phyloP scores from a whole-genome alignment of 2,329 filamentous ascomycete species.

The Trichophyton verrucosum region DNA sequence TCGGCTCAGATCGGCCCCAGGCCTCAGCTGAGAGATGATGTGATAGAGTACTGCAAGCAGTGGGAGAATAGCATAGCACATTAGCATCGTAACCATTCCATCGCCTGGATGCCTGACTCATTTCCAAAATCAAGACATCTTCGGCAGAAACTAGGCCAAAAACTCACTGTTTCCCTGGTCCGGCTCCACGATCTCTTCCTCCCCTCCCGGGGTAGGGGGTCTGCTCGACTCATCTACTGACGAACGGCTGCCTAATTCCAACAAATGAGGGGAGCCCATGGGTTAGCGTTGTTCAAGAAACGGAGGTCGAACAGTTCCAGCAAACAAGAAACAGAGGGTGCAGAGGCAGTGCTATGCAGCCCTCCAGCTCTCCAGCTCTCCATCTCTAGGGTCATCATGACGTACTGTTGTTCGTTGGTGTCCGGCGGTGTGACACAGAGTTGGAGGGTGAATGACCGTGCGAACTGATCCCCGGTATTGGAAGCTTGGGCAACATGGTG shows the following conservation, averaged over 20 bases:
- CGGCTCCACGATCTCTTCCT: constrained; percentile 74
- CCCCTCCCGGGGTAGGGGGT: constrained; percentile 33
- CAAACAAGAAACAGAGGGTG: not conserved
- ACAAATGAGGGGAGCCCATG: not conserved
- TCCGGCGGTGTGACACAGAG: constrained; percentile 24
- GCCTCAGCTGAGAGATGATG: constrained; percentile 92
- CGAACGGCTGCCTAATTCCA: constrained; percentile 36
- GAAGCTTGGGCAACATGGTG: constrained; percentile 18
- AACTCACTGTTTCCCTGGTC: constrained; percentile 84
- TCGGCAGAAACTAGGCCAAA: not conserved
- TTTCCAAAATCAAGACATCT: not conserved
- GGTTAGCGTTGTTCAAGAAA: constrained; percentile 5
- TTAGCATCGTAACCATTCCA: not conserved
- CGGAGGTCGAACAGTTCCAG: not conserved
- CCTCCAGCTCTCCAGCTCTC: not conserved
- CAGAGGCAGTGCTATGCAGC: not conserved
- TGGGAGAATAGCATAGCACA: not conserved
- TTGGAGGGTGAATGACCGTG: constrained; percentile 2
- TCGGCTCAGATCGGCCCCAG: constrained; percentile 85
- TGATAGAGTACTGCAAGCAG: constrained; percentile 65
- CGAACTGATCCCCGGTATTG: constrained; percentile 8
- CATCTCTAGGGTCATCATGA: not conserved
- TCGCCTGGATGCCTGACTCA: not conserved
- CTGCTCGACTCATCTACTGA: constrained; percentile 44
- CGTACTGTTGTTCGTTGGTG: constrained; percentile 25